Evolutionary conservation across 2,329 filamentous ascomycete genomes (phyloP), one percentile per base, ranked within the genome.

Genomic region (Xylariomycetidae sp.): DNA sequence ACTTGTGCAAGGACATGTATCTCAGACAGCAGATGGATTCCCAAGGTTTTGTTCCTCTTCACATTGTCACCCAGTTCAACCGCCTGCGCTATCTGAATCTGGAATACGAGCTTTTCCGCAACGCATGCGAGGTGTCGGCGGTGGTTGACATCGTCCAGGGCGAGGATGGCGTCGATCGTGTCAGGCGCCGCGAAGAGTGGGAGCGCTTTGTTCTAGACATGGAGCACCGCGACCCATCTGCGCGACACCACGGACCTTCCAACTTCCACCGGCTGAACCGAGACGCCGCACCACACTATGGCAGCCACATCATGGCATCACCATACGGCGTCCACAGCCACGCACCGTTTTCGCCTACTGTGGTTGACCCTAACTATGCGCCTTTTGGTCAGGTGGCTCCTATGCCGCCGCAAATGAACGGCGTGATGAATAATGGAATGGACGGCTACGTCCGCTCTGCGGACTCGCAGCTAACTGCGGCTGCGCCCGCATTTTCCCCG

Each of bases 1-100:
- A 98, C 56, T 72, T 96, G 31, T 85, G 86, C 71, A 95, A 95
- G 62, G 92, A 98, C 53, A 72, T 85, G 52, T 96, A 79, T 60
- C 70, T 98, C 38, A 82, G 92, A 37, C 80, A 77, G 51, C 81
- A 89, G 49, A 96, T 98, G 92, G 90, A 98, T 56, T 85, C 84
- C 1, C 85, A 96, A 58, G 92, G 92, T 13, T 96, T 89, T 53
- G 89, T 95, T 10, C 79, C 78, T 31, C 65, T 98, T 32, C 70
- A 74, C 20, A 74, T 95, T 38, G 82, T 98, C 47, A 75, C 83
- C 15, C 73, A 71, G n/a, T 98, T 98, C 69, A 87, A 86, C 59
- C 82, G 92, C 38, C 82, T 94, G 55, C 81, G 80, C 59, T 65
- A 74, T 18, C 63, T 93, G 19, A 83, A 82, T 1, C 74, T 76